Conservation (phyloP, 1,284 basidiomycete genomes). For the Athelia psychrophila region DNA sequence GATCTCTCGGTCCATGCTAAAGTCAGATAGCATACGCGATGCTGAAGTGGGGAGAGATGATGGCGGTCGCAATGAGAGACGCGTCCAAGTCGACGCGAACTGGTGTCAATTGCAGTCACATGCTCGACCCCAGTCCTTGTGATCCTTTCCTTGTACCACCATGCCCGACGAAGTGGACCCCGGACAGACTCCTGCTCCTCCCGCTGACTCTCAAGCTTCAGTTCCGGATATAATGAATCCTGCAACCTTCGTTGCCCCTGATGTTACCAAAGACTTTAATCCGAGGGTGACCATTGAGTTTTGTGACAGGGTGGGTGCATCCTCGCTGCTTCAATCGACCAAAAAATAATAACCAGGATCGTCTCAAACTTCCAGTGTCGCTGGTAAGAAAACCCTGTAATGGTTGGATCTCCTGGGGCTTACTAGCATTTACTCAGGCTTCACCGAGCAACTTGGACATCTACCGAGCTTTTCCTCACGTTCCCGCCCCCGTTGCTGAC, state of each 20-base stretch:
- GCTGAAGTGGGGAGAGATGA: not conserved
- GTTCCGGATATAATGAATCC: not conserved
- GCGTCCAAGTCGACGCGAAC: not conserved
- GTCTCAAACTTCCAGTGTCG: constrained; percentile 50
- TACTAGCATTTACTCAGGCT: constrained; percentile 47
- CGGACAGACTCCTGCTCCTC: not conserved
- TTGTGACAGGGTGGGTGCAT: constrained; percentile 72
- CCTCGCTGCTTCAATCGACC: constrained; percentile 1
- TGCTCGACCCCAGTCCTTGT: not conserved
- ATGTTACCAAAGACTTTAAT: constrained; percentile 28
- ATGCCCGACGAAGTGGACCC: not conserved
- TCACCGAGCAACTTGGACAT: constrained; percentile 84
- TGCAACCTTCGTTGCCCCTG: constrained; percentile 59
- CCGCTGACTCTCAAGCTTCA: not conserved
- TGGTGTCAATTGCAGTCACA: not conserved
- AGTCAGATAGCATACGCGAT: not conserved
- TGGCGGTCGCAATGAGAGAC: not conserved
- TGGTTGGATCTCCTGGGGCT: not conserved
- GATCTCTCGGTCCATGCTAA: not conserved
- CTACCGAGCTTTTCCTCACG: constrained; percentile 86
- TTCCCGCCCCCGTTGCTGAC: constrained; percentile 75
- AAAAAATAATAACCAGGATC: constrained; percentile 4
- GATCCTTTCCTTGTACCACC: not conserved
- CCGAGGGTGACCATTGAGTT: constrained; percentile 74
- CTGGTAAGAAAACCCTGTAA: constrained; percentile 56